Evolutionary conservation across 2,329 filamentous ascomycete genomes (phyloP).

Genomic region (Neoarthrinium moseri): DNA sequence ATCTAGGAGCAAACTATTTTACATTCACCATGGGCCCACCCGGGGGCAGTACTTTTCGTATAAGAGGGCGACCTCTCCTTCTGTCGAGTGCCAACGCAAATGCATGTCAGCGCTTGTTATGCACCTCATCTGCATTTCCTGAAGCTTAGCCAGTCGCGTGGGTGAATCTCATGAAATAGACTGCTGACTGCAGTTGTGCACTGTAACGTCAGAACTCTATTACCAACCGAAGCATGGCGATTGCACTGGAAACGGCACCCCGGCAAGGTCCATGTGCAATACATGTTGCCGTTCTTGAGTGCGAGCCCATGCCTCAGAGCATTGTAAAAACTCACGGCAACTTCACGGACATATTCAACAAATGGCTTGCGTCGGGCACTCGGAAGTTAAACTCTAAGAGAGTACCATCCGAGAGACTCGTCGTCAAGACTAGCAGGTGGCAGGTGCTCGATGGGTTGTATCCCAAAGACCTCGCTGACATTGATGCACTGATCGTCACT

Average conservation of each 20-base stretch:
- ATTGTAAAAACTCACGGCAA: slow-evolving; percentile 7
- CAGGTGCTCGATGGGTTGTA: slow-evolving; percentile 6
- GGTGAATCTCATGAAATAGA: too few species aligned
- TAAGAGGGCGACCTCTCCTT: not conserved
- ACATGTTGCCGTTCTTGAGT: slow-evolving; percentile 12
- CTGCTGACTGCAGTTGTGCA: slow-evolving; percentile 5
- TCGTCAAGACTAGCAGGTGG: slow-evolving; percentile 5
- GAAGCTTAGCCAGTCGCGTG: too few species aligned
- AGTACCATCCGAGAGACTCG: not conserved
- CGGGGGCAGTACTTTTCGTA: not conserved
- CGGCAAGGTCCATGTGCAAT: not conserved
- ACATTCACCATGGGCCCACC: too few species aligned
- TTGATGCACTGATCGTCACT: slow-evolving; percentile 11
- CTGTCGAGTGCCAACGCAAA: not conserved
- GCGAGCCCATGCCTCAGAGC: slow-evolving; percentile 8
- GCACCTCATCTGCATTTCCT: not conserved
- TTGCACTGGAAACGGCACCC: not conserved
- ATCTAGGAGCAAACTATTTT: too few species aligned
- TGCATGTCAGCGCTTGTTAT: slow-evolving; percentile 5
- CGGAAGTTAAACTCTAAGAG: slow-evolving; percentile 1
- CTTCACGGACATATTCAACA: slow-evolving; percentile 11
- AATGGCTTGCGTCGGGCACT: slow-evolving; percentile 9
- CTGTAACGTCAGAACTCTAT: not conserved
- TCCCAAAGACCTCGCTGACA: not conserved
- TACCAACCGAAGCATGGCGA: not conserved